Evolutionary conservation across 495 filamentous ascomycete genomes (phyloP), one percentile per base, ranked within the genome.

Genomic region (Tuber melanosporum): DNA sequence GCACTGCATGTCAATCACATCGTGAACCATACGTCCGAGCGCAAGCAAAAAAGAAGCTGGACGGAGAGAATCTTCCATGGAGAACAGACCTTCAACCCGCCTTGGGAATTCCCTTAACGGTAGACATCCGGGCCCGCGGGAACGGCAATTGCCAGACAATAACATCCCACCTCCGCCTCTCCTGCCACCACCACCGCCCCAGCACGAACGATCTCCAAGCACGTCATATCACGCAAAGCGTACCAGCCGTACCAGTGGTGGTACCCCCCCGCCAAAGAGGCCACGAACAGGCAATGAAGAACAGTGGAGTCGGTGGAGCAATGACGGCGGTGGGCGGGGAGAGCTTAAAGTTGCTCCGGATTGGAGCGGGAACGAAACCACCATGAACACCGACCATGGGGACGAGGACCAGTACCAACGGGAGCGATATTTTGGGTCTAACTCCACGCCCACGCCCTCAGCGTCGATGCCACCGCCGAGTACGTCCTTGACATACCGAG

Each of bases 291-390:
- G 49, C 62, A 26, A 36, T 44, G 45, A 32, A 76, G 20, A 41
- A 39, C 15, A 26, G 66, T 74, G 0, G 62, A 52, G 22, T 39
- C 76, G 5, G 74, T 49, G 19, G 76, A 77, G 45, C 62, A 71
- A 10, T 26, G 45, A 7, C 41, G 44, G 36, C n/a, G 39, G n/a
- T 17, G 78, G 78, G 19, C 43, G 49, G 57, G 71, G 70, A 42
- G 20, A 17, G 8, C 66, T 80, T 20, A 69, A 41, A 3, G 71
- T 80, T 14, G 80, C 81, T 3, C 75, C 77, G 1, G 81, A 82
- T 45, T 82, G 77, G 80, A 45, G 75, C 15, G 81, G 81, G 22
- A 72, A 77, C 42, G 81, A 82, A 70, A 43, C 52, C 10, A 78
- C 77, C 76, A 14, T 39, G 22, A 19, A 22, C 49, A n/a, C 70